These are phyloP conservation scores for Prunus dulcis DNA, from an alignment of 306 rosid species.

Conservation along the genomic window DNA sequence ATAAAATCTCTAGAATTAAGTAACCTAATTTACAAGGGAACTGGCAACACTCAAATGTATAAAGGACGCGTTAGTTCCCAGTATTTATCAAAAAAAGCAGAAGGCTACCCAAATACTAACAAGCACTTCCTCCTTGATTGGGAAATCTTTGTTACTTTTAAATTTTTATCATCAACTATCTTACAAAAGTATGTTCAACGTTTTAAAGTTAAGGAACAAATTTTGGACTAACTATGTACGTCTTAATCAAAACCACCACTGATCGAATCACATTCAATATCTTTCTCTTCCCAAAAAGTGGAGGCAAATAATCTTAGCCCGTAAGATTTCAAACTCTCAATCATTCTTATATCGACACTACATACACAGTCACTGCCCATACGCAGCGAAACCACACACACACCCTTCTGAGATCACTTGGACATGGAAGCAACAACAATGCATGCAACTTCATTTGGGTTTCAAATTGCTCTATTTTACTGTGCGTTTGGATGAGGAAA, in stretches of 20 bases:
- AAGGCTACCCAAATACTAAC: not conserved
- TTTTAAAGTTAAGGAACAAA: not conserved
- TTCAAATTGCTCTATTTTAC: not conserved
- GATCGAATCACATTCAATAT: constrained; percentile 12
- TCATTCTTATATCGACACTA: not conserved
- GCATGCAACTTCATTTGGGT: not conserved
- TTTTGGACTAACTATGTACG: too few relatives aligned
- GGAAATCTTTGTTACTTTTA: not conserved
- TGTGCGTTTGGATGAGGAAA: too few relatives aligned
- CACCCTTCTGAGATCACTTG: not conserved
- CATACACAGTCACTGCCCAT: not conserved
- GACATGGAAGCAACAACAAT: not conserved
- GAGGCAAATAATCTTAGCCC: constrained; percentile 17
- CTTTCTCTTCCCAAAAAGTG: constrained; percentile 20
- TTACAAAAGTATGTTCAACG: constrained; percentile 6
- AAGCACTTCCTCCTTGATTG: not conserved
- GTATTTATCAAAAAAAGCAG: too few relatives aligned
- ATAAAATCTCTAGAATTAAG: too few relatives aligned
- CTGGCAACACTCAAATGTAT: too few relatives aligned
- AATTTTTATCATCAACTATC: not conserved
- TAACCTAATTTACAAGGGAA: too few relatives aligned
- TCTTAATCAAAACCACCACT: not conserved
- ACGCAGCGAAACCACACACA: constrained; percentile 2
- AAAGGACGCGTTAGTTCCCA: not conserved
- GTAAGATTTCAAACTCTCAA: not conserved